A percentile compares a stretch with the other conserved stretches of the same genome.
Conservation (phyloP, 2,329 filamentous ascomycete species). For the Aspergillus melleus region DNA sequence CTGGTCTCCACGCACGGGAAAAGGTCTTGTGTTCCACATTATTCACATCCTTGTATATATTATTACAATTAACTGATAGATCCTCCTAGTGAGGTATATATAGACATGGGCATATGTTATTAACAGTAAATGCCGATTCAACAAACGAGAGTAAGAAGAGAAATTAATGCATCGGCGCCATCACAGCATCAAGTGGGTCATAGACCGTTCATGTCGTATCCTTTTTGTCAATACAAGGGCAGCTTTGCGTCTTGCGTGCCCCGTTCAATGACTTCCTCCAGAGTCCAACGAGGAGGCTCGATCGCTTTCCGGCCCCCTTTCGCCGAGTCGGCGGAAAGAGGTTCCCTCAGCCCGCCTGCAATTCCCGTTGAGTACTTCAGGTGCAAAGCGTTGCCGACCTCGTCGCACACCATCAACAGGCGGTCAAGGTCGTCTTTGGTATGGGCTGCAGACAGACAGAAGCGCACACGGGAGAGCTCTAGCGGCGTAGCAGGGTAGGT, state of each 20-base stretch:
- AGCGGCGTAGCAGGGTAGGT: slow-evolving; percentile 93
- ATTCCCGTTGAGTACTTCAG: slow-evolving; percentile 91
- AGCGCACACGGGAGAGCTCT: slow-evolving; percentile 85
- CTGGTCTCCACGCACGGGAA: background rate
- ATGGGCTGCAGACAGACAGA: slow-evolving; percentile 91
- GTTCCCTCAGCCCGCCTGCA: slow-evolving; percentile 73
- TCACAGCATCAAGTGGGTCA: background rate
- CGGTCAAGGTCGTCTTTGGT: slow-evolving; percentile 96
- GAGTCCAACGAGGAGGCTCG: slow-evolving; percentile 71
- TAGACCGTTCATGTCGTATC: background rate
- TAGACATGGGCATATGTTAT: background rate
- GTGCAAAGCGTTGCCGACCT: slow-evolving; percentile 83
- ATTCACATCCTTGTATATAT: background rate
- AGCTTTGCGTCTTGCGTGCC: slow-evolving; percentile 72
- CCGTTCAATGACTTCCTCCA: slow-evolving; percentile 69
- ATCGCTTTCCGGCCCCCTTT: slow-evolving; percentile 47
- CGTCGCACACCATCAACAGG: slow-evolving; percentile 82
- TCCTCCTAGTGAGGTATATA: background rate
- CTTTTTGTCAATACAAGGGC: slow-evolving; percentile 57
- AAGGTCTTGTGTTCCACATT: background rate
- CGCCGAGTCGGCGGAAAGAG: slow-evolving; percentile 52
- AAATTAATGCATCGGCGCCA: background rate
- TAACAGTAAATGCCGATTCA: background rate
- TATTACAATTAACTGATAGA: background rate
- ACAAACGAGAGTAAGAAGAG: background rate